phyloP scores from a whole-genome alignment of 352 stramenopile species.

The Peronospora farinosa region DNA sequence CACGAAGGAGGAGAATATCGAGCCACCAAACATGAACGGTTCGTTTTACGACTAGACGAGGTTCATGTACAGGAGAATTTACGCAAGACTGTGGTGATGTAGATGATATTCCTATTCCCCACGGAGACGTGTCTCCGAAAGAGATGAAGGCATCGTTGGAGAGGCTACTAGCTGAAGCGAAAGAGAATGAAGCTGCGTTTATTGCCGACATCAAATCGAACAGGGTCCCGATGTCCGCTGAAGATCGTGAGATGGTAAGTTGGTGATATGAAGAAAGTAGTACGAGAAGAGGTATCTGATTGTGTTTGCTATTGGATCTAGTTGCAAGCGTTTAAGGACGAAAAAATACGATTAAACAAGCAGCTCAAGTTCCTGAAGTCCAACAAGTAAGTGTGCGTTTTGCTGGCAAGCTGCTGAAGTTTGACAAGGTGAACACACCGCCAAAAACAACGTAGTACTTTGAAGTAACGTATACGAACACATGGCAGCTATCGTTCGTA shows the following conservation, averaged over 20 bases:
- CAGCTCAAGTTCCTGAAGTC: constrained; percentile 74
- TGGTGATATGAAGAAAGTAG: constrained; percentile 1
- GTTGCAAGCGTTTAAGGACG: constrained; percentile 80
- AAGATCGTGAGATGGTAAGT: constrained; percentile 77
- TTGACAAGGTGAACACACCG: constrained; percentile 1
- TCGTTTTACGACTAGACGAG: constrained; percentile 1
- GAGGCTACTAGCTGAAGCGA: constrained; percentile 65
- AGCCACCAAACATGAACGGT: constrained; percentile 33
- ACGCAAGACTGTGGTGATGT: constrained; percentile 1
- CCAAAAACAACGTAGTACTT: constrained; percentile 4
- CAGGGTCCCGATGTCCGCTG: constrained; percentile 36
- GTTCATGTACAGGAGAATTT: background rate
- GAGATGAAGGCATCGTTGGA: constrained; percentile 73
- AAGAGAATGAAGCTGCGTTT: constrained; percentile 76
- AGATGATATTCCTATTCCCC: constrained; percentile 50
- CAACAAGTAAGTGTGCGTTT: constrained; percentile 37
- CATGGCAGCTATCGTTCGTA: constrained; percentile 6
- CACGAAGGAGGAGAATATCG: constrained; percentile 36
- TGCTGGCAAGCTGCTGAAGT: constrained; percentile 1
- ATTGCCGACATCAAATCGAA: constrained; percentile 70
- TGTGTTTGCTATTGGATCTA: constrained; percentile 18
- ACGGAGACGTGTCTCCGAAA: constrained; percentile 42
- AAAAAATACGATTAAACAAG: constrained; percentile 81
- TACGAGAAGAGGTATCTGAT: background rate
- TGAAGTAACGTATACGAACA: background rate